Evolutionary conservation across 2,329 filamentous ascomycete genomes (phyloP), one percentile per base, ranked within the genome.

Genomic region (Leptographium lundbergii): DNA sequence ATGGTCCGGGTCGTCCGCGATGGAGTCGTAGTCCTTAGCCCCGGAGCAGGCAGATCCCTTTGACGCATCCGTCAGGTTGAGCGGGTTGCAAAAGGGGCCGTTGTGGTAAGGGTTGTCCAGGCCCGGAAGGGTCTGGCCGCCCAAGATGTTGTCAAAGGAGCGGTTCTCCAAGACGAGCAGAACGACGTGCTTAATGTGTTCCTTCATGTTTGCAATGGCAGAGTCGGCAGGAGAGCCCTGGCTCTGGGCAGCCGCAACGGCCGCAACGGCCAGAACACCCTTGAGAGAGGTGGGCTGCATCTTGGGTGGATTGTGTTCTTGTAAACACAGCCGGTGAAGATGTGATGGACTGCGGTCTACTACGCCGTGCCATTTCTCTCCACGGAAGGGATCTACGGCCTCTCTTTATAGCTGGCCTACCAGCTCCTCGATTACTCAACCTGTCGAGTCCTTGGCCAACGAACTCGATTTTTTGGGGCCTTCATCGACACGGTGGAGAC

Each of bases 161-260:
- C 73, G 73, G 64, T 75, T 75, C 63, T 75, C 74, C 69, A 74
- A 70, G 11, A 76, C 74, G 22, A 78, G 67, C 29, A 77, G 71
- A 54, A 78, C 75, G 6, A 77, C 74, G 63, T 75, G 74, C 66
- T 77, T 77, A 66, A 78, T 77, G 59, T 73, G 73, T 45, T 62
- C 65, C 59, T 69, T 70, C 65, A 68, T 60, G 59, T 65, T 66
- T 22, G 58, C 48, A 58, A 67, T 62, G 11, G 65, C 65, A 19
- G 54, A 24, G 57, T 25, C 52, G 24, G 47, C 17, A 24, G 22
- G 9, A 34, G 56, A 55, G 52, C 34, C 51, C 17, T 36, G 22
- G 53, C 45, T 52, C 19, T 25, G 53, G 34, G 62, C 59, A 24
- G 59, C 25, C 6, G 53, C 60, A 17, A 56, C 39, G 13, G 61